Evolutionary conservation across 257 asterid genomes (phyloP), one percentile per base, ranked within the genome.

Genomic region (Coffea canephora): DNA sequence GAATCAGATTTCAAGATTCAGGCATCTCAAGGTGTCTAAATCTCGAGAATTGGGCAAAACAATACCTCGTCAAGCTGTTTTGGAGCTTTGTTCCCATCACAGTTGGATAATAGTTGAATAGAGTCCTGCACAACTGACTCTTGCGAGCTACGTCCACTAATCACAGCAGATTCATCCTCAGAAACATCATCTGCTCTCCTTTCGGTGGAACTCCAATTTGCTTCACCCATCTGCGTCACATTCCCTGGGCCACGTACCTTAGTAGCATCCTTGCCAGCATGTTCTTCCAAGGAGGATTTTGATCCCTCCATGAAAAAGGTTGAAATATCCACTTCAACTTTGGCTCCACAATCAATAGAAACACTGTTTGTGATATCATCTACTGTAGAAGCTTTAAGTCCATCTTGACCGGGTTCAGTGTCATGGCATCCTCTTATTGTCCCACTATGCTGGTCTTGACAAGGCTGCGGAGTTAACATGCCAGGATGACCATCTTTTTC

Each of bases 11-110:
- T 41, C 41, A 82, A 66, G 57, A 61, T 64, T 75, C 76, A 16
- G 68, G 18, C 18, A 50, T 57, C 74, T 27, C 41, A 62, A 62
- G 34, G 23, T 8, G 36, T 8, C 13, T 62, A 62, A 46, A 69
- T 52, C 31, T n/a, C 36, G 71, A 21, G 75, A 78, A 81, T 50
- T 48, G 61, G 1, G 73, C 41, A 76, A 48, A 80, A 70, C 82
- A 75, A 52, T 55, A 93, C 97, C 96, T 90, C 90, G 81, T 85
- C 85, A 10, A 72, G 75, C 49, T 70, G 87, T 74, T 81, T 79
- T 8, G 59, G 65, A 71, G 71, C 76, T 64, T 77, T 70, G 71
- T 81, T 73, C 48, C 14, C 85, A 31, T 83, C 87, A 36, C 71
- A 36, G 59, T 86, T 88, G 39, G 83, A 83, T 67, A 89, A 78